Evolutionary conservation across 2,329 filamentous ascomycete species (phyloP).

Genomic region (Sporothrix variecibatus): DNA sequence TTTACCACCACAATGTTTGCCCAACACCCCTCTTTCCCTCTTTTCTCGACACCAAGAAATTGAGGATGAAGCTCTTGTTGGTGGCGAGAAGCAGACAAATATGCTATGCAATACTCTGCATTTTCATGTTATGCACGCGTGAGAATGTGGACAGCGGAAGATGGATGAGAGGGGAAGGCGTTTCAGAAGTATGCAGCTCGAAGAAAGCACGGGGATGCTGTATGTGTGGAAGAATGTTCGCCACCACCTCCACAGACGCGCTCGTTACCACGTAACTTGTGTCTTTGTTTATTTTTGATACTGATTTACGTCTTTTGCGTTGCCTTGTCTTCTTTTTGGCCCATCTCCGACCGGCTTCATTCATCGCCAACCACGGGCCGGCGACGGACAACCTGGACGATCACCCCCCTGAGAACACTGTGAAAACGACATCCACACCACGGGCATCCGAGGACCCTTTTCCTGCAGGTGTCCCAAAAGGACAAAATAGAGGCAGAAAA

Average conservation of each 20-base stretch:
- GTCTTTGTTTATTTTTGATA: no score
- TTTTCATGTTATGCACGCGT: not conserved
- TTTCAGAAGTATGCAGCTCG: constrained; percentile 14
- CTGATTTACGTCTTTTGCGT: no score
- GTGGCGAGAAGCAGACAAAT: not conserved
- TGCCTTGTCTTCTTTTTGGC: not conserved
- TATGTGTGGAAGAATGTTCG: not conserved
- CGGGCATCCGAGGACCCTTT: not conserved
- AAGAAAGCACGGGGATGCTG: not conserved
- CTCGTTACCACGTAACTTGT: not conserved
- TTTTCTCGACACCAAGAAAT: not conserved
- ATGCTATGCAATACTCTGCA: not conserved
- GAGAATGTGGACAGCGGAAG: not conserved
- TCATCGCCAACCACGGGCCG: not conserved
- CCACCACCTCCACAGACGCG: not conserved
- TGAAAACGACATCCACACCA: constrained; percentile 10
- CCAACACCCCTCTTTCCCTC: not conserved
- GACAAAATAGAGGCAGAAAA: not conserved
- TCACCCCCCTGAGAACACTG: constrained; percentile 2
- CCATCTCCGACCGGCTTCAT: not conserved
- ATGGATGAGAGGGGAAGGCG: not conserved
- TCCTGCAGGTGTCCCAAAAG: constrained; percentile 16
- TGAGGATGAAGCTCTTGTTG: not conserved
- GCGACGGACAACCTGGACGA: not conserved
- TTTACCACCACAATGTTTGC: not conserved